Evolutionary conservation across 1,139 yeast species (phyloP), one percentile per base, ranked within the genome.

Genomic region (Zhuliangozyma blackwelliae): DNA sequence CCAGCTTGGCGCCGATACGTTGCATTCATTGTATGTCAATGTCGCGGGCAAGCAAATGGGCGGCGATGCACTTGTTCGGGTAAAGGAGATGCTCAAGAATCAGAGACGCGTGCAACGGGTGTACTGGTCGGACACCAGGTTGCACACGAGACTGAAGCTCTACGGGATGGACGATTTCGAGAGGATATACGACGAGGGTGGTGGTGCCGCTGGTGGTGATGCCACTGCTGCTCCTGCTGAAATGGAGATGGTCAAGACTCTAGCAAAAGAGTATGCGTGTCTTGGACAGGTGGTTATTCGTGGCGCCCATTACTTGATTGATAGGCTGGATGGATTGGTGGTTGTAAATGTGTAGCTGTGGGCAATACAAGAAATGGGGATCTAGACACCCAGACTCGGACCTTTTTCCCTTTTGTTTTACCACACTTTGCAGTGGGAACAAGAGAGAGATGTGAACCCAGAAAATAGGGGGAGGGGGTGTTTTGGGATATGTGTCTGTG

Each of bases 21-120:
- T 39, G 10, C 35, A 30, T 19, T 25, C 38, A 2, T 34, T 39
- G 11, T 36, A 27, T 26, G 33, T 39, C 5, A 39, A 36, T 25
- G 42, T 39, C 5, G 27, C 31, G 30, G 42, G 42, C 5, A 21
- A 38, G 11, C 37, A 39, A 29, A 29, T 34, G 32, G 42, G 42
- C 5, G 22, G 40, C 10, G 37, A 39, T 32, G 22, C 32, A 1
- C 36, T 39, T 27, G 23, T 27, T 5, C 36, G 37, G 1, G 12
- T 39, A 8, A 31, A 28, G 2, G 36, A 36, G 28, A 39, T 39
- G 3, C 34, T 39, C n/a, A 34, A 31, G 22, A 10, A 28, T 10
- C 42, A 39, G 25, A 19, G 25, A 10, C 36, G 38, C n/a, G 27
- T 39, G 9, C 21, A 7, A 20, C 33, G 27, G 21, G 19, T 39